Conservation (phyloP, 495 filamentous ascomycete genomes). For the Daldinia decipiens region DNA sequence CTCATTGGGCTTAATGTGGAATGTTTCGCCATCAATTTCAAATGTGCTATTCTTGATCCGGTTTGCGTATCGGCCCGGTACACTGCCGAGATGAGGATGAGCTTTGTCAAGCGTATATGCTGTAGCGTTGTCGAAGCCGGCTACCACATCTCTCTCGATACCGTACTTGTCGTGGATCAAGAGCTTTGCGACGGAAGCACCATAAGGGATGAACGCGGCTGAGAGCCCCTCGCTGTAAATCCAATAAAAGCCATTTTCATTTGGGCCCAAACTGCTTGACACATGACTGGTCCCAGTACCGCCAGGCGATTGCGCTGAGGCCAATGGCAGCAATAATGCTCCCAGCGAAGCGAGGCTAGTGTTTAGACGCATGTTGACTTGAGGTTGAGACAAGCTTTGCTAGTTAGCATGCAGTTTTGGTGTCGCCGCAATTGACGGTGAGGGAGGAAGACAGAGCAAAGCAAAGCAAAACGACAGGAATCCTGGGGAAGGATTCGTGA, state of each 20-base stretch:
- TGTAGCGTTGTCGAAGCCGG: constrained; percentile 81
- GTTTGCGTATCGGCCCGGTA: constrained; percentile 87
- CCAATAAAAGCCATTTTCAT: constrained; percentile 70
- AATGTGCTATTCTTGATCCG: constrained; percentile 89
- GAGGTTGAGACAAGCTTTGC: constrained; percentile 28
- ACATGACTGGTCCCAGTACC: constrained; percentile 28
- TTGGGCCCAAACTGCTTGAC: constrained; percentile 47
- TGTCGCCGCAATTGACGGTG: constrained; percentile 40
- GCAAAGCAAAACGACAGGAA: constrained; percentile 5
- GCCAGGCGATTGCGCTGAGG: constrained; percentile 35
- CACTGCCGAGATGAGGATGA: constrained; percentile 79
- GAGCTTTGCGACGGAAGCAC: constrained; percentile 78
- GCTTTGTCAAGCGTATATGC: constrained; percentile 73
- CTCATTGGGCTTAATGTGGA: constrained; percentile 76
- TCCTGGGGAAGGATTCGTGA: constrained; percentile 35
- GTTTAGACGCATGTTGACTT: constrained; percentile 47
- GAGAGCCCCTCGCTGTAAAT: constrained; percentile 77
- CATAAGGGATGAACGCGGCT: constrained; percentile 80
- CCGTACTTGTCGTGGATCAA: constrained; percentile 78
- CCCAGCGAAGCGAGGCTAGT: constrained; percentile 41
- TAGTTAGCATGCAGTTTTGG: constrained; percentile 29
- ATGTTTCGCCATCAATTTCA: constrained; percentile 70
- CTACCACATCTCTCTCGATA: constrained; percentile 71
- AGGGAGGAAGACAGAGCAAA: constrained; percentile 10
- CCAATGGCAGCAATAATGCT: constrained; percentile 45